A percentile compares a stretch with the other conserved stretches of the same genome.
These are phyloP conservation scores for Rhodamnia argentea DNA, from an alignment of 345 rosid species.

Conservation along the genomic window DNA sequence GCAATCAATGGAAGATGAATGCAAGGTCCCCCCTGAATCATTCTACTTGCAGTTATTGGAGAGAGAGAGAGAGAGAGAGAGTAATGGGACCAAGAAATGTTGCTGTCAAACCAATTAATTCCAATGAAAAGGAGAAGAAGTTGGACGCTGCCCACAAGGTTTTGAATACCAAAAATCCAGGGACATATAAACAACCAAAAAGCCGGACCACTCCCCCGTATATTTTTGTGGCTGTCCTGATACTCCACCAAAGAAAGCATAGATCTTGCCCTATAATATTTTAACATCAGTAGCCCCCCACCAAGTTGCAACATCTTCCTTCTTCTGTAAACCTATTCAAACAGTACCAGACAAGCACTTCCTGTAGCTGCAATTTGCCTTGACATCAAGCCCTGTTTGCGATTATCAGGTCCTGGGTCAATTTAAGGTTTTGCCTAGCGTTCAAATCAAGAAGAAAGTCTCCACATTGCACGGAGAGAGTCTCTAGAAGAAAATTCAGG, in stretches of 20 bases:
- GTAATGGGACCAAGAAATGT: neutral
- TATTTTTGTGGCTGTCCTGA: neutral
- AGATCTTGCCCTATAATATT: neutral
- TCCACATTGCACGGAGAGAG: neutral
- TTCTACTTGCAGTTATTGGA: neutral
- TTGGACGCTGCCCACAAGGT: conserved; percentile 12
- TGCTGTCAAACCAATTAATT: neutral
- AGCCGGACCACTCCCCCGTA: neutral
- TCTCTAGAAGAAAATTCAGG: neutral
- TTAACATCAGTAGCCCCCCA: neutral
- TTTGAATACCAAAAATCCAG: neutral
- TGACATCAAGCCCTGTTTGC: neutral
- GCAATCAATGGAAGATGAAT: neutral
- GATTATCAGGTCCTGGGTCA: neutral
- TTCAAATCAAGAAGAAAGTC: neutral
- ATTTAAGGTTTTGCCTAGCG: neutral
- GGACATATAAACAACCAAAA: neutral
- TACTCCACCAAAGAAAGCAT: neutral
- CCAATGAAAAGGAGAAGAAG: conserved; percentile 12
- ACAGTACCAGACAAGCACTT: neutral
- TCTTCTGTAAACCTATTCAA: neutral
- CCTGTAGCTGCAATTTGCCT: neutral
- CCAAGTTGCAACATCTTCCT: neutral
- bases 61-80: neutral
- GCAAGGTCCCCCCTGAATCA: neutral